Percentiles rank a stretch among this genome's conserved stretches.
phyloP scores from a whole-genome alignment of 495 filamentous ascomycete species.

The Extremus antarcticus region DNA sequence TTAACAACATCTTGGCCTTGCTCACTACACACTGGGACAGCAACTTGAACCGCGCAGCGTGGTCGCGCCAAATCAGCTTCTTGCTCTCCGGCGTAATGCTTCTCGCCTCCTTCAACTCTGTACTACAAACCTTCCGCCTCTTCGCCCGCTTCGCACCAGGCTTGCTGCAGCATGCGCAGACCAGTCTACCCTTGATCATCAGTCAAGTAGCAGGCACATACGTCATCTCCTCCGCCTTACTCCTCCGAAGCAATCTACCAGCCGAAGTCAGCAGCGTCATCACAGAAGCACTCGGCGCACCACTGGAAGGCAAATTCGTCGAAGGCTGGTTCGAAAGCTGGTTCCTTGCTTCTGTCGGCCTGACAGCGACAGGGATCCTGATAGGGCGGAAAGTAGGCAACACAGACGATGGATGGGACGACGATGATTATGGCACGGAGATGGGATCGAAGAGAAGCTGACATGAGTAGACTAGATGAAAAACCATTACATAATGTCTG shows the following conservation, averaged over 20 bases:
- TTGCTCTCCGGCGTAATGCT: conserved; percentile 68
- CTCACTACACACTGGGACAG: conserved; percentile 63
- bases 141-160: conserved; percentile 59
- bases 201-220: conserved; percentile 70
- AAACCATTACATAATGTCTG: not conserved
- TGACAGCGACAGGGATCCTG: conserved; percentile 57
- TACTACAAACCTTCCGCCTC: conserved; percentile 63
- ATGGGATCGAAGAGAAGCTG: conserved; percentile 45
- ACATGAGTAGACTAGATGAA: conserved; percentile 1
- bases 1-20: conserved; percentile 65
- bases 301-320: conserved; percentile 57
- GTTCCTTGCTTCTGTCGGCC: conserved; percentile 53
- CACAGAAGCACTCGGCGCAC: conserved; percentile 57
- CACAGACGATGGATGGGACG: conserved; percentile 44
- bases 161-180: conserved; percentile 47
- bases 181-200: conserved; percentile 60
- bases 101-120: conserved; percentile 61
- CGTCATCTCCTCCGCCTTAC: conserved; percentile 61
- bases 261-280: conserved; percentile 59
- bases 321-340: conserved; percentile 80
- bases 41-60: conserved; percentile 57
- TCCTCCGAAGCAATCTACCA: conserved; percentile 64
- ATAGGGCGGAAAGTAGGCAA: conserved; percentile 50
- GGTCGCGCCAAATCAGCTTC: conserved; percentile 69
- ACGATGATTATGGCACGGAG: conserved; percentile 58